Base-by-base conservation (phyloP, 1,139 yeast genomes). In the Geotrichum fermentans region DNA sequence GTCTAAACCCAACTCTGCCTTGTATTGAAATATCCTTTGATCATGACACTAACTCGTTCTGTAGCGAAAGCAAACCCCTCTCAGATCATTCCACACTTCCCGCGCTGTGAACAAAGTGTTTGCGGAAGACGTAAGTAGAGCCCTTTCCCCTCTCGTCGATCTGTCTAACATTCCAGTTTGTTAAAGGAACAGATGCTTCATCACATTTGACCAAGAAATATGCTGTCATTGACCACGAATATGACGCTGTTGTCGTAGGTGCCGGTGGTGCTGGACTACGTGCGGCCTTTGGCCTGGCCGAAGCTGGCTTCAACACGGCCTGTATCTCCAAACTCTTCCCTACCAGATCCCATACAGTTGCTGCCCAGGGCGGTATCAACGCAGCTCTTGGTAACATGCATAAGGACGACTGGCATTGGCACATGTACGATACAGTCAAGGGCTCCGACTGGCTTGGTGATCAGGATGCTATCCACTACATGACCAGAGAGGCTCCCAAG, bases 371-470 rank as follows among this genome's bases (percentile, higher is more conserved):
- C 72, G 98, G 98, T 73, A 92, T 92, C 72, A 92, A 92, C 65
- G 98, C 98, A 61, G 98, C 98, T 39, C 77, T 92, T 42, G 77
- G 95, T 59, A 92, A 92, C 77, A 90, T 92, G 96, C 97, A 94
- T 74, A 76, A 79, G 60, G 98, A 92, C 71, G 92, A 90, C 74
- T 92, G 98, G 98, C 94, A 87, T 70, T 92, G 98, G 97, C 98
- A 92, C 73, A 90, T 92, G 96, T 90, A 90, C 73, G 98, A 92
- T 67, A 92, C 98, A 64, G 98, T 92, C 63, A 92, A 92, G 74
- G 98, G 98, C 57, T 89, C 97, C n/a, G 98, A 92, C 74, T 92
- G 98, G 98, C 80, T 92, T 56, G 98, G 98, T 63, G 98, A 92
- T 73, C 98, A 92, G 74, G 98, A 92, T 67, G 96, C 98, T 51